phyloP scores from a whole-genome alignment of 352 stramenopile species.

The Globisporangium uncinulatum region DNA sequence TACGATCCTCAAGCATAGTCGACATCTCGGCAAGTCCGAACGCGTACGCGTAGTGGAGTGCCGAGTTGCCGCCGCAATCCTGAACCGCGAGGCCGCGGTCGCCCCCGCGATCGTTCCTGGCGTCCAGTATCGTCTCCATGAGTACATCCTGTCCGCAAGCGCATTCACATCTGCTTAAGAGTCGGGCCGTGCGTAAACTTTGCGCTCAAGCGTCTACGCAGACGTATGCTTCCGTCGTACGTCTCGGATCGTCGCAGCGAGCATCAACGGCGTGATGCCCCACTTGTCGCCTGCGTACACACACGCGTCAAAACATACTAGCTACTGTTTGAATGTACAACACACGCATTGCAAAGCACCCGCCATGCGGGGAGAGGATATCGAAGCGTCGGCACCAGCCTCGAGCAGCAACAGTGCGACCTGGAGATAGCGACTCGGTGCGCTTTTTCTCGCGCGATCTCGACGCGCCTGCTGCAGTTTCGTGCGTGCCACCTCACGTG shows the following conservation, averaged over 20 bases:
- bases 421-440: conserved; percentile 28
- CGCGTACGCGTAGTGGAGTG: conserved; percentile 67
- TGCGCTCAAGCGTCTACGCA: background rate
- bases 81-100: conserved; percentile 14
- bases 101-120: conserved; percentile 13
- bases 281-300: conserved; percentile 35
- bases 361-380: conserved; percentile 12
- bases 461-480: conserved; percentile 3
- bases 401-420: conserved; percentile 26
- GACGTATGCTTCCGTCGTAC: conserved; percentile 6
- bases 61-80: conserved; percentile 40
- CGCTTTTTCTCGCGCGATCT: conserved; percentile 1
- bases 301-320: conserved; percentile 8
- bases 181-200: background rate
- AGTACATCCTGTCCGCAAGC: conserved; percentile 17
- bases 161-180: background rate
- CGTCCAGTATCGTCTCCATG: conserved; percentile 35
- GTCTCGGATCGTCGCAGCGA: conserved; percentile 29
- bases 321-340: no score
- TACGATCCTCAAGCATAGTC: conserved; percentile 36
- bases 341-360: no score
- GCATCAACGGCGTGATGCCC: conserved; percentile 58
- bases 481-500: background rate
- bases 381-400: conserved; percentile 17
- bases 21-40: conserved; percentile 41